These are phyloP conservation scores for Wickerhamiella kurtzmanii DNA, from an alignment of 805 yeast genomes.

Conservation along the genomic window DNA sequence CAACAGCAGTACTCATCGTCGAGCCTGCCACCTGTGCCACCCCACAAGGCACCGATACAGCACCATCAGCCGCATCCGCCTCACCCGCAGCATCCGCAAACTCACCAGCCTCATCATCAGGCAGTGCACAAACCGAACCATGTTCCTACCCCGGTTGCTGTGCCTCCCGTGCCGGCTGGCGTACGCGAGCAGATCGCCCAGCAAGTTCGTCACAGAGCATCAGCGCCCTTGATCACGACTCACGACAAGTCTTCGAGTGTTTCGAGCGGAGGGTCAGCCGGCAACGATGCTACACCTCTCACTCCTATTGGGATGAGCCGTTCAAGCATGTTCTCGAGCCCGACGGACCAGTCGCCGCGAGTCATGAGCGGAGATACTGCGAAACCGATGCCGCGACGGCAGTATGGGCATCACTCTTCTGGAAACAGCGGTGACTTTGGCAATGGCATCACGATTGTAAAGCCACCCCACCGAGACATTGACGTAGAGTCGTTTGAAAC, in stretches of 20 bases:
- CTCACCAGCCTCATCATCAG: background rate
- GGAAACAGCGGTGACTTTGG: background rate
- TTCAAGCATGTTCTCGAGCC: background rate
- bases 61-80: background rate
- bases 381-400: conserved; percentile 2
- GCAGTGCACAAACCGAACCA: too few species aligned
- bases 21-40: background rate
- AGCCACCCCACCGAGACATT: conserved; percentile 10
- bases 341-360: background rate
- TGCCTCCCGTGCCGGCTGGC: conserved; percentile 1
- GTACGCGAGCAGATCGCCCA: conserved; percentile 3
- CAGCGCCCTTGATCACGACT: background rate
- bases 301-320: background rate
- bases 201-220: background rate
- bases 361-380: background rate
- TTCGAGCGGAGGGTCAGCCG: too few species aligned
- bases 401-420: conserved; percentile 1
- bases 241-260: too few species aligned
- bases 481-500: conserved; percentile 24
- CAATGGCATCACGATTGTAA: background rate
- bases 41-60: too few species aligned
- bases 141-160: too few species aligned
- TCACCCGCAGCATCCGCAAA: background rate
- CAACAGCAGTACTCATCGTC: background rate
- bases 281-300: background rate